Evolutionary conservation across 805 yeast species (phyloP), one percentile per base, ranked within the genome.

Genomic region (Jamesozyma hellenica): DNA sequence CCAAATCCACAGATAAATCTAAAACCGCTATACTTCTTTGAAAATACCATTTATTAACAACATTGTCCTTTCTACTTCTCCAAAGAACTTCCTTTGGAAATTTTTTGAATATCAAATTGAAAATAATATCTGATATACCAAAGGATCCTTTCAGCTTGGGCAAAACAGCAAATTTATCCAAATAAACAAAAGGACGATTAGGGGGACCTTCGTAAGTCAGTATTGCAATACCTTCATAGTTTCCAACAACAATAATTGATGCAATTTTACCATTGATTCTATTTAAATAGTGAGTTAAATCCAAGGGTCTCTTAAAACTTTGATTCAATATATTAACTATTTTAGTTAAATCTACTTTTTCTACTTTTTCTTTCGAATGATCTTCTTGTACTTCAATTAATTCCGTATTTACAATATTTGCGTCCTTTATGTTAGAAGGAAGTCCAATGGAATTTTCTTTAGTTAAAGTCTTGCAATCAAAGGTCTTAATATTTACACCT

Each of bases 11-110:
- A 2, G 66, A 61, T 14, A 79, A 53, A 37, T 70, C 67, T 23
- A 77, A 54, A 21, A 80, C 78, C 1, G 95, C 95, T 14, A 70
- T 64, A 31, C 95, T 80, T 46, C 98, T 68, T 54, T 92, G 96
- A 60, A 90, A 92, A 56, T 90, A 90, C 98, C 98, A 92, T 55
- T 87, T 87, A 65, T 92, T 92, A 7, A 92, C 96, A 0, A 96
- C 95, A 58, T 92, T 92, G 40, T 65, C 73, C 42, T 72, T 72
- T 34, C 95, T 67, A 1, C 97, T 90, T 52, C 98, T 73, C 98
- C 98, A 92, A 2, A 92, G 64, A 11, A 87, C 58, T 55, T 86
- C 92, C 13, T 70, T 62, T 0, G 85, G 82, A 54, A 79, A 88
- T 28, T 76, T 60, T 36, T 74, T 74, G 31, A 67, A 66, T 68